Conservation (phyloP, 2,329 filamentous ascomycete species). For the Talaromyces sp. region DNA sequence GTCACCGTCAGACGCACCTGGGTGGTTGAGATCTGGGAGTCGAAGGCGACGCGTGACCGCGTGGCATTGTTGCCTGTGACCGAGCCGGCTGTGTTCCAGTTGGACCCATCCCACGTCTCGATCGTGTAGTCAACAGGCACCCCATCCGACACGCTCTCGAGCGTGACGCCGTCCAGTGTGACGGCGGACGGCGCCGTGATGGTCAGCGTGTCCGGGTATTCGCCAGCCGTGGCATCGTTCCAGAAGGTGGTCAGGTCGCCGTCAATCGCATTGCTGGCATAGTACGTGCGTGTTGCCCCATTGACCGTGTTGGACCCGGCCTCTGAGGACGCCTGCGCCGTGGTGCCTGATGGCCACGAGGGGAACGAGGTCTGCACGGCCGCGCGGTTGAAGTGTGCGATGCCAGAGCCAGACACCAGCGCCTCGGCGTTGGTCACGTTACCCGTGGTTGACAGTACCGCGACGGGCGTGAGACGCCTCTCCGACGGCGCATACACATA, state of each 20-base stretch:
- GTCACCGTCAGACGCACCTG: slow-evolving; percentile 1
- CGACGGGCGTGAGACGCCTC: not conserved
- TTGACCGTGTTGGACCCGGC: not conserved
- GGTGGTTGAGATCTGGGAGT: not conserved
- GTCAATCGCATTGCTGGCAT: slow-evolving; percentile 2
- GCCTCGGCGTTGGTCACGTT: not conserved
- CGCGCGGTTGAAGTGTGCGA: no score
- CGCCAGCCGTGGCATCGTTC: not conserved
- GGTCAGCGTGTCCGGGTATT: not conserved
- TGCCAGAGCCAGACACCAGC: not conserved
- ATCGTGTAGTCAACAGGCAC: not conserved
- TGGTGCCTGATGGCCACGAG: not conserved
- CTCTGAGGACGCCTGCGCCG: not conserved
- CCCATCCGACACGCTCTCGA: not conserved
- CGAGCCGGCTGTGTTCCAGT: not conserved
- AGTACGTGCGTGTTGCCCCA: not conserved
- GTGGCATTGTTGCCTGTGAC: not conserved
- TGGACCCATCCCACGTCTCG: not conserved
- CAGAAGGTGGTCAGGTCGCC: not conserved
- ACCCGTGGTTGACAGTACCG: not conserved
- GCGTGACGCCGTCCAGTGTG: not conserved
- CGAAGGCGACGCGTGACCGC: not conserved
- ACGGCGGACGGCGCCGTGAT: not conserved
- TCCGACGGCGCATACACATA: not conserved
- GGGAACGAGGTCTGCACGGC: not conserved